Evolutionary conservation across 371 early-diverging fungal species (phyloP), one percentile per base, ranked within the genome.

Genomic region (Mortierella sp.): DNA sequence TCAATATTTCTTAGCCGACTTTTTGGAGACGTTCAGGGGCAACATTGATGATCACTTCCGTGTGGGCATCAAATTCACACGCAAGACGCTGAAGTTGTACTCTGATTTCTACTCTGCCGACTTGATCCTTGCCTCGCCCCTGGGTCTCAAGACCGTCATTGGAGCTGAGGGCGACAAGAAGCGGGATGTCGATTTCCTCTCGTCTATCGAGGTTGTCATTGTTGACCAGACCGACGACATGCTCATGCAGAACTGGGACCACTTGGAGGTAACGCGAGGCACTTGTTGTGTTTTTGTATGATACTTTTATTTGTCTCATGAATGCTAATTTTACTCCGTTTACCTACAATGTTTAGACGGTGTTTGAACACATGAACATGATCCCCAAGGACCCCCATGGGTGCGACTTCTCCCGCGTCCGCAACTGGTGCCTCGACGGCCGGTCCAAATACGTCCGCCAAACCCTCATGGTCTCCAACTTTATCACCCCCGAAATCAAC

Each of bases 241-340:
- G 75, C 82, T 96, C 78, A 99, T 98, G 99, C 99, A 99, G 84
- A 99, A 99, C 90, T 98, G 98, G 99, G 99, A 99, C 75, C 98
- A 99, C 79, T 89, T 98, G 63, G 89, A 93, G 85, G 91, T 91
- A 83, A 79, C 35, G 5, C 48, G 35, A 38, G 8, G 63, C 56
- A 11, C 4, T 27, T 58, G 18, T 11, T 11, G 35, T 32, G 60
- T 7, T 16, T 43, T 70, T 14, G 6, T 41, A 6, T 54, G 21
- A 24, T 32, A 12, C 14, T 70, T 11, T 43, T 35, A 11, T 2
- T 24, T 55, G 12, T 2, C 14, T 12, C 48, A 48, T 11, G 55
- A 43, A 24, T 18, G 4, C 60, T 24, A 70, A 70, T 43, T 21
- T 24, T 46, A 4, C 24, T 44, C 35, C 32, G 32, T 27, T 60